These are phyloP conservation scores for Neofusicoccum cordaticola DNA, from an alignment of 2,329 filamentous ascomycete species.

Conservation along the genomic window DNA sequence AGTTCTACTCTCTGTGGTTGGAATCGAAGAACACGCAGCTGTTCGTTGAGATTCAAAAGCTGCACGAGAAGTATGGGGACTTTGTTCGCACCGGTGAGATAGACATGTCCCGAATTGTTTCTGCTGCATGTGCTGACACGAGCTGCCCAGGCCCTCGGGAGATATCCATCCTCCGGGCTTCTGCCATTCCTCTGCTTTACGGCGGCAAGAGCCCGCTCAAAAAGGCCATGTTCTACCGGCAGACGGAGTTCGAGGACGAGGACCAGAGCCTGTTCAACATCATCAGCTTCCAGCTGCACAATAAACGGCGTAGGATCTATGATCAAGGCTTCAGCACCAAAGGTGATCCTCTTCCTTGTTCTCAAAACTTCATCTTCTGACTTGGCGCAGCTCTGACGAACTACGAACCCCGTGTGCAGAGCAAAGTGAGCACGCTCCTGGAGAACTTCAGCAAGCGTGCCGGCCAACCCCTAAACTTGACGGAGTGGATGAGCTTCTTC, in stretches of 20 bases:
- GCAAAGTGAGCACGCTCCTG: slow-evolving; percentile 28
- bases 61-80: slow-evolving; percentile 16
- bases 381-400: neutral
- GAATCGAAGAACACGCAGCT: slow-evolving; percentile 3
- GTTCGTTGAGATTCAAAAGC: slow-evolving; percentile 7
- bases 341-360: neutral
- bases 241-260: slow-evolving; percentile 23
- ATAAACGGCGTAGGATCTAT: slow-evolving; percentile 30
- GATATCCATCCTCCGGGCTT: slow-evolving; percentile 26
- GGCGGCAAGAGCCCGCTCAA: slow-evolving; percentile 36
- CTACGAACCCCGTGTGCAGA: slow-evolving; percentile 35
- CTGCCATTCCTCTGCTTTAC: slow-evolving; percentile 21
- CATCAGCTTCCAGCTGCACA: slow-evolving; percentile 26
- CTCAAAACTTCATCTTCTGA: neutral
- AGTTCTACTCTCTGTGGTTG: slow-evolving; percentile 2
- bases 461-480: slow-evolving; percentile 25
- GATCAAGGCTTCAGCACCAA: slow-evolving; percentile 33
- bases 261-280: slow-evolving; percentile 19
- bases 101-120: neutral
- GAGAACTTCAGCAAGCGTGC: slow-evolving; percentile 25
- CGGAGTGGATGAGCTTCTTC: slow-evolving; percentile 39
- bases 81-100: slow-evolving; percentile 21
- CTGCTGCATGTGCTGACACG: neutral
- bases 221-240: slow-evolving; percentile 30
- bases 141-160: slow-evolving; percentile 22